Base-by-base conservation (phyloP, 2,329 filamentous ascomycete species). In the Pyrenochaeta sp. region DNA sequence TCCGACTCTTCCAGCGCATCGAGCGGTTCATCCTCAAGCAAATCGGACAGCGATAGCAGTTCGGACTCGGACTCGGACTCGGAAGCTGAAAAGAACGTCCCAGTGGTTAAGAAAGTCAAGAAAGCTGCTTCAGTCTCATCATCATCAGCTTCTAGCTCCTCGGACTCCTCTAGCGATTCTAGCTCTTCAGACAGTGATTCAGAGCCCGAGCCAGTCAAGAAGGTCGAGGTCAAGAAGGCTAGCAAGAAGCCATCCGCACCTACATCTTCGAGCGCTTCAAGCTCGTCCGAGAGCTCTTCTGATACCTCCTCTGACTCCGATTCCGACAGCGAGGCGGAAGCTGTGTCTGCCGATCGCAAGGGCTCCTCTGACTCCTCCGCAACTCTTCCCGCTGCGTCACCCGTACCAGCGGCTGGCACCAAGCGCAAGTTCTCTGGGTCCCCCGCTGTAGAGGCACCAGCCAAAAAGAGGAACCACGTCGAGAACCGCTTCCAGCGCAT, bases 401-500 rank as follows among this genome's bases (percentile, higher is more conserved):
- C 74, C 13, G 66, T 52, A 22, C 69, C 69, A 9, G 42, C 66
- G 15, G 72, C 76, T 27, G 74, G 74, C 52, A 73, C 73, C 65
- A 85, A 84, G 72, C 76, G 78, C 61, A 83, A 76, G 66, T 69
- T 71, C 67, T 76, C 68, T 49, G 61, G 49, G 12, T 69, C 67
- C 66, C 54, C 76, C 70, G 13, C 74, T 58, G 73, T 40, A 54
- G 63, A 60, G 57, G 71, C 74, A n/a, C 62, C 69, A 5, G 59
- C 66, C 48, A 77, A 78, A 56, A 73, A 72, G 58, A 70, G 67
- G 56, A 75, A 64, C 52, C 68, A 72, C 51, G 59, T 72, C 27
- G 72, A 70, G 39, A 71, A 85, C 77, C 93, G 85, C 66, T 97
- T 91, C 82, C 96, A 87, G 61, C 91, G 89, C 71, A 91, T 92